Percentiles rank a stretch among this genome's conserved stretches.
Evolutionary conservation across 2,329 filamentous ascomycete species (phyloP).

Genomic region (Fusarium annulatum): DNA sequence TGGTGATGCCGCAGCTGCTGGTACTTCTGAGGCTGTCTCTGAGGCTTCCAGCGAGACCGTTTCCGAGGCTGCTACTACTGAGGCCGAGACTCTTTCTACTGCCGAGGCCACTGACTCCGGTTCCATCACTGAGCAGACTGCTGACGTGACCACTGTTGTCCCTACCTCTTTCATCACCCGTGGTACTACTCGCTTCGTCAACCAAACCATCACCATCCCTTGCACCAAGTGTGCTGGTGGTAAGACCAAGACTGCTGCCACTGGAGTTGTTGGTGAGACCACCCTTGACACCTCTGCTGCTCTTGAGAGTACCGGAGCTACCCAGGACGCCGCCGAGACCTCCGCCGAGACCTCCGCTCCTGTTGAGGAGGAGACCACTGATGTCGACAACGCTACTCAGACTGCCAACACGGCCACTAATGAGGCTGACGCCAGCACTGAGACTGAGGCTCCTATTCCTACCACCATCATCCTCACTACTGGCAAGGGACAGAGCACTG

Average conservation of each 20-base stretch:
- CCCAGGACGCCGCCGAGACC: conserved; percentile 7
- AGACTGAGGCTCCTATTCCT: conserved; percentile 13
- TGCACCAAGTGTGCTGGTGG: conserved; percentile 31
- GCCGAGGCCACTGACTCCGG: conserved; percentile 10
- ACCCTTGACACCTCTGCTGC: conserved; percentile 16
- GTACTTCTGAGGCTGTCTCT: conserved; percentile 8
- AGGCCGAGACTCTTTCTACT: conserved; percentile 13
- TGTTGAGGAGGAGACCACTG: conserved; percentile 26
- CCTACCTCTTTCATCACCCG: conserved; percentile 35
- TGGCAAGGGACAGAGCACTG: conserved; percentile 24
- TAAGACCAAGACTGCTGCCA: conserved; percentile 18
- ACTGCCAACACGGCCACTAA: conserved; percentile 27
- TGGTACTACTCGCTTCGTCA: conserved; percentile 33
- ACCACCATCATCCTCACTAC: conserved; percentile 36
- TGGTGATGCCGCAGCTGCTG: conserved; percentile 17
- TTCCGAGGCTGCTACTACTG: background rate
- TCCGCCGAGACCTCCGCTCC: conserved; percentile 14
- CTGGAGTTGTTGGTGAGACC: conserved; percentile 16
- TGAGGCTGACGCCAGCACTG: conserved; percentile 23
- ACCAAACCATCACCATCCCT: conserved; percentile 35
- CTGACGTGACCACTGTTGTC: conserved; percentile 33
- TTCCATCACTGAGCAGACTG: conserved; percentile 22
- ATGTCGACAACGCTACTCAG: conserved; percentile 16
- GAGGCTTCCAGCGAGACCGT: background rate
- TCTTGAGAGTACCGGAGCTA: conserved; percentile 14